A percentile compares a stretch with the other conserved stretches of the same genome.
These are phyloP conservation scores for Xylaria longipes DNA, from an alignment of 495 filamentous ascomycete genomes.

Conservation along the genomic window DNA sequence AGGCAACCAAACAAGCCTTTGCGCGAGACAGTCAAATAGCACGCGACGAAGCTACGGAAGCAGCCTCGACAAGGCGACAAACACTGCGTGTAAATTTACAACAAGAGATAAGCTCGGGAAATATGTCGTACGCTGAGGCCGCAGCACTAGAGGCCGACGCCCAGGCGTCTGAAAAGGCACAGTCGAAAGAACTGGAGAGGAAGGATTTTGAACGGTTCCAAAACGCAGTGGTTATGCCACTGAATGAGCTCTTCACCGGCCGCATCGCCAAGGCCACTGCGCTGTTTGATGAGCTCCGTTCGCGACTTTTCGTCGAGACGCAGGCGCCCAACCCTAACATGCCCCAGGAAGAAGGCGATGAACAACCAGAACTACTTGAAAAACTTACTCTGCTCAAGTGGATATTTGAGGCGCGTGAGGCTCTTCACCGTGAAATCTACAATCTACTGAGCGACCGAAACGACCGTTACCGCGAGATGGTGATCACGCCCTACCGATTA, in stretches of 20 bases:
- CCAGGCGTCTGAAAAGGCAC: constrained; percentile 66
- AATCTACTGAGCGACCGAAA: constrained; percentile 84
- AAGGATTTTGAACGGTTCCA: constrained; percentile 80
- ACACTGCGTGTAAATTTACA: constrained; percentile 67
- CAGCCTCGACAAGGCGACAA: constrained; percentile 50
- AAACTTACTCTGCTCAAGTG: constrained; percentile 95
- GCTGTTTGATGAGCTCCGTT: constrained; percentile 73
- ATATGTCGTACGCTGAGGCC: constrained; percentile 79
- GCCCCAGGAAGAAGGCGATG: constrained; percentile 92
- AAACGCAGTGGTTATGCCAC: constrained; percentile 72
- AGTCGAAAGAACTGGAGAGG: constrained; percentile 68
- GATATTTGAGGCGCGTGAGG: constrained; percentile 93
- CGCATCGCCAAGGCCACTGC: constrained; percentile 67
- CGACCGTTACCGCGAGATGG: constrained; percentile 80
- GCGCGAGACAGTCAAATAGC: constrained; percentile 48
- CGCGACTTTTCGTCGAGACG: constrained; percentile 74
- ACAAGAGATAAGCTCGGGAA: constrained; percentile 72
- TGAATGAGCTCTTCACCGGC: constrained; percentile 73
- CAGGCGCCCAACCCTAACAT: constrained; percentile 75
- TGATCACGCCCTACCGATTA: constrained; percentile 80
- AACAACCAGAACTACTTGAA: constrained; percentile 91
- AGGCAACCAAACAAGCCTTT: constrained; percentile 69
- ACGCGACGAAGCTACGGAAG: constrained; percentile 50
- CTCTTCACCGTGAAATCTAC: constrained; percentile 81
- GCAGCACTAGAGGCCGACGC: constrained; percentile 73